Conservation (phyloP, 176 grass and related monocot species). For the Musa beccarii region DNA sequence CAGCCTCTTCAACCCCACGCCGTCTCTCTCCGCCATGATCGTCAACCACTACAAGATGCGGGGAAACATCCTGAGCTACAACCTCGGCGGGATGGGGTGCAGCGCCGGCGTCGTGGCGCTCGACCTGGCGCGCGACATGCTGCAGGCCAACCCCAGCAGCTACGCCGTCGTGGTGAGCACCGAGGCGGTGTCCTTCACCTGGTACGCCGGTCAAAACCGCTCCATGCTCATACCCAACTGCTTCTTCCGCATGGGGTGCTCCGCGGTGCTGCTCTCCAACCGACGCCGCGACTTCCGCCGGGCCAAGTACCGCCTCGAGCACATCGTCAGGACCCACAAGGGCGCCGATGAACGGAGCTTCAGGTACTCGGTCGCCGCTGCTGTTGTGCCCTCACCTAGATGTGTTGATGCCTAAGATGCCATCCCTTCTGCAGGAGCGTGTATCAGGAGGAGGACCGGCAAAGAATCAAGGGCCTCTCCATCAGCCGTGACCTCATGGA, state of each 20-base stretch:
- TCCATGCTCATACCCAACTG: slow-evolving; percentile 97
- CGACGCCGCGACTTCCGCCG: slow-evolving; percentile 70
- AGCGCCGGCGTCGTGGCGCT: slow-evolving; percentile 76
- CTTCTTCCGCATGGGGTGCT: slow-evolving; percentile 76
- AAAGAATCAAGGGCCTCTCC: slow-evolving; percentile 4
- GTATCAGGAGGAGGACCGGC: slow-evolving; percentile 12
- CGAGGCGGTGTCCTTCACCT: slow-evolving; percentile 84
- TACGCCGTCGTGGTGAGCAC: slow-evolving; percentile 90
- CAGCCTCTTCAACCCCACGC: slow-evolving; percentile 98
- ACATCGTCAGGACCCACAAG: slow-evolving; percentile 95
- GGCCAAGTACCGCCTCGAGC: slow-evolving; percentile 87
- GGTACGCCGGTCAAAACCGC: slow-evolving; percentile 61
- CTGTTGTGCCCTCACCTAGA: too few relatives aligned
- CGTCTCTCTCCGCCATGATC: slow-evolving; percentile 93
- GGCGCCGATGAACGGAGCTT: slow-evolving; percentile 86
- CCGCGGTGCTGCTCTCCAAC: slow-evolving; percentile 78
- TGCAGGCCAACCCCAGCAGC: slow-evolving; percentile 61
- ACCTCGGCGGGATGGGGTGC: slow-evolving; percentile 97
- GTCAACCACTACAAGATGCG: slow-evolving; percentile 99
- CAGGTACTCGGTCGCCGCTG: slow-evolving; percentile 1
- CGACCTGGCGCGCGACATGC: slow-evolving; percentile 86
- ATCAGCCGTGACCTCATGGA: slow-evolving; percentile 14
- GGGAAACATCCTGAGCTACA: slow-evolving; percentile 95
- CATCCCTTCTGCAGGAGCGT: neutral
- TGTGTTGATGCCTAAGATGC: too few relatives aligned